Evolutionary conservation across 257 asterid species (phyloP).

Genomic region (Gentiana macrophylla): DNA sequence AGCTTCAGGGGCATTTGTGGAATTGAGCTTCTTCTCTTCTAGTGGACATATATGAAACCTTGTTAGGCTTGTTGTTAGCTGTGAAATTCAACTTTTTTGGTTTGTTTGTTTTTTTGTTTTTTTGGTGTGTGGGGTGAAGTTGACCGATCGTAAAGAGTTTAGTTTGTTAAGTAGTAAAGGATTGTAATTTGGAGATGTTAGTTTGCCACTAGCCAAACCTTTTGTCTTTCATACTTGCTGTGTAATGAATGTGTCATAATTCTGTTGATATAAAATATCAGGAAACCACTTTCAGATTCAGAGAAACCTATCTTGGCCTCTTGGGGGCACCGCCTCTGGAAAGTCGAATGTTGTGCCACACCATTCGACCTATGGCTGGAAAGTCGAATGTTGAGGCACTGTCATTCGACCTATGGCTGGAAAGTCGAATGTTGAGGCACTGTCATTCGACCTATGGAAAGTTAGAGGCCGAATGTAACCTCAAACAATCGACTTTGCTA

Average conservation of each 20-base stretch:
- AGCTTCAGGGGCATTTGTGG: constrained; percentile 67
- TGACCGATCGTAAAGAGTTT: constrained; percentile 46
- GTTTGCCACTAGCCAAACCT: no score
- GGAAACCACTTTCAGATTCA: no score
- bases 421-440: no score
- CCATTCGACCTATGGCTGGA: no score
- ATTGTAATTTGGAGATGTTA: constrained; percentile 14
- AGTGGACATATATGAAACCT: constrained; percentile 46
- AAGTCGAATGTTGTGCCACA: no score
- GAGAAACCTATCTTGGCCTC: no score
- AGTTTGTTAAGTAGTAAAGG: constrained; percentile 27
- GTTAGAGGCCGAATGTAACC: no score
- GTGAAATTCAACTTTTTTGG: constrained; percentile 84
- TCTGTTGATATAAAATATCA: constrained; percentile 2
- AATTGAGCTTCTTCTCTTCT: constrained; percentile 66
- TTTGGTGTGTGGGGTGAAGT: constrained; percentile 47
- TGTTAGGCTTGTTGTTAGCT: constrained; percentile 52
- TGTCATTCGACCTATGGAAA: no score
- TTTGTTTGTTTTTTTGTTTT: constrained; percentile 17
- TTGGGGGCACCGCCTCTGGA: no score
- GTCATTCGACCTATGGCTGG: no score
- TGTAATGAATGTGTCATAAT: constrained; percentile 22
- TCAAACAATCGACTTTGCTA: no score
- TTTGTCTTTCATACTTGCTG: constrained; percentile 16
- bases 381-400: no score